Evolutionary conservation across 2,329 filamentous ascomycete genomes (phyloP).

Genomic region (Monilinia fructigena): DNA sequence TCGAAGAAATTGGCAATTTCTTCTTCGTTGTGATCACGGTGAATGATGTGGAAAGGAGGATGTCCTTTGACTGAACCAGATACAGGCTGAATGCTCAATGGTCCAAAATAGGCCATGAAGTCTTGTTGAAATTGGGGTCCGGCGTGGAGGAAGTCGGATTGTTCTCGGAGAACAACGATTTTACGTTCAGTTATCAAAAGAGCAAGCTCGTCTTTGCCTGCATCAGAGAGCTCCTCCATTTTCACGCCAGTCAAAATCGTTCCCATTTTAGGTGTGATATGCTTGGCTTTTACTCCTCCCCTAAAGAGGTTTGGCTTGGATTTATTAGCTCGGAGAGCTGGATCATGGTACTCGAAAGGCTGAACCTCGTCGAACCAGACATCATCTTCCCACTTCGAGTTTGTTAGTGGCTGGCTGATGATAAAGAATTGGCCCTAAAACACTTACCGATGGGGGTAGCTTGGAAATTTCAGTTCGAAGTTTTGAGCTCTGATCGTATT

Average conservation of each 20-base stretch:
- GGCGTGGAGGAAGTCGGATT: slow-evolving; percentile 51
- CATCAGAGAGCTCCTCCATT: slow-evolving; percentile 41
- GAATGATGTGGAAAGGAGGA: slow-evolving; percentile 63
- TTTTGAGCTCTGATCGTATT: slow-evolving; percentile 41
- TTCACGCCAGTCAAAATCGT: slow-evolving; percentile 45
- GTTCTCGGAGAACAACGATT: slow-evolving; percentile 51
- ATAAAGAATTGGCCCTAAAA: slow-evolving; percentile 1
- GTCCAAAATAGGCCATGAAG: slow-evolving; percentile 61
- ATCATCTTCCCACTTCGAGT: slow-evolving; percentile 43
- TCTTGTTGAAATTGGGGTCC: slow-evolving; percentile 60
- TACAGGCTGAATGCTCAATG: slow-evolving; percentile 68
- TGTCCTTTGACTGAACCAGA: slow-evolving; percentile 62
- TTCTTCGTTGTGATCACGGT: slow-evolving; percentile 60
- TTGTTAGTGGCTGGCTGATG: slow-evolving; percentile 19
- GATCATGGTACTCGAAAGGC: slow-evolving; percentile 47
- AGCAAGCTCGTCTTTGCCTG: slow-evolving; percentile 46
- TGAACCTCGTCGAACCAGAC: slow-evolving; percentile 48
- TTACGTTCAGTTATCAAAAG: slow-evolving; percentile 45
- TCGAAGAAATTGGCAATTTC: slow-evolving; percentile 59
- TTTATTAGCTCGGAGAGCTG: slow-evolving; percentile 57
- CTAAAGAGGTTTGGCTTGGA: slow-evolving; percentile 59
- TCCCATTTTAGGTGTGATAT: slow-evolving; percentile 50
- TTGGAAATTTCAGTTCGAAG: slow-evolving; percentile 44
- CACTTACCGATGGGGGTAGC: slow-evolving; percentile 43
- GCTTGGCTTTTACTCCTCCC: slow-evolving; percentile 59